phyloP scores from a whole-genome alignment of 2,329 filamentous ascomycete species.

The Alternaria alternata region DNA sequence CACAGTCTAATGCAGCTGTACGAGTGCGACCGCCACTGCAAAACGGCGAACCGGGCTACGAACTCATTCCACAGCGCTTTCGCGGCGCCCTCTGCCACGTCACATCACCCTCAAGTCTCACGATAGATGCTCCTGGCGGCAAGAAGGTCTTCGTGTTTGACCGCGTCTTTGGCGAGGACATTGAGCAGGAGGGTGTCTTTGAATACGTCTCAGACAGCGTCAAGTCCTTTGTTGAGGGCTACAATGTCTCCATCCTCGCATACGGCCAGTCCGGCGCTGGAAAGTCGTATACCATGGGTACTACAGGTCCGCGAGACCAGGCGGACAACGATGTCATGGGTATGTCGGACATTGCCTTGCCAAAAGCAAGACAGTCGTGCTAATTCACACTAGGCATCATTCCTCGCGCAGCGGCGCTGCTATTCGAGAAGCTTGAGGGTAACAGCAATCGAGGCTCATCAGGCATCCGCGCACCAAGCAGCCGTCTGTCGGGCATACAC shows the following conservation, averaged over 20 bases:
- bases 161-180: slow-evolving; percentile 85
- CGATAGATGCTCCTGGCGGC: slow-evolving; percentile 90
- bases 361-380: slow-evolving; percentile 11
- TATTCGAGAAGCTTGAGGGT: slow-evolving; percentile 87
- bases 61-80: slow-evolving; percentile 94
- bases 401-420: slow-evolving; percentile 81
- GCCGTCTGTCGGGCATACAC: slow-evolving; percentile 72
- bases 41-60: slow-evolving; percentile 86
- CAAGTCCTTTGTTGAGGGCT: slow-evolving; percentile 88
- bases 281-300: slow-evolving; percentile 99
- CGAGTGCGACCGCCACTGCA: slow-evolving; percentile 88
- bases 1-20: slow-evolving; percentile 69
- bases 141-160: slow-evolving; percentile 97
- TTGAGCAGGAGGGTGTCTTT: slow-evolving; percentile 89
- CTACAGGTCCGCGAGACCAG: slow-evolving; percentile 83
- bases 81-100: slow-evolving; percentile 92
- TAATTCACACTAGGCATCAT: slow-evolving; percentile 78
- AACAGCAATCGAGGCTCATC: slow-evolving; percentile 68
- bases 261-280: slow-evolving; percentile 98
- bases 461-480: slow-evolving; percentile 70
- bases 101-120: slow-evolving; percentile 81
- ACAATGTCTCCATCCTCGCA: slow-evolving; percentile 96
- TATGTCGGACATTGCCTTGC: slow-evolving; percentile 56
- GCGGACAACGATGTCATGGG: slow-evolving; percentile 76
- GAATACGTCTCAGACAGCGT: slow-evolving; percentile 93